Conservation (phyloP, 2,329 filamentous ascomycete species). For the Diaporthe ampelina region DNA sequence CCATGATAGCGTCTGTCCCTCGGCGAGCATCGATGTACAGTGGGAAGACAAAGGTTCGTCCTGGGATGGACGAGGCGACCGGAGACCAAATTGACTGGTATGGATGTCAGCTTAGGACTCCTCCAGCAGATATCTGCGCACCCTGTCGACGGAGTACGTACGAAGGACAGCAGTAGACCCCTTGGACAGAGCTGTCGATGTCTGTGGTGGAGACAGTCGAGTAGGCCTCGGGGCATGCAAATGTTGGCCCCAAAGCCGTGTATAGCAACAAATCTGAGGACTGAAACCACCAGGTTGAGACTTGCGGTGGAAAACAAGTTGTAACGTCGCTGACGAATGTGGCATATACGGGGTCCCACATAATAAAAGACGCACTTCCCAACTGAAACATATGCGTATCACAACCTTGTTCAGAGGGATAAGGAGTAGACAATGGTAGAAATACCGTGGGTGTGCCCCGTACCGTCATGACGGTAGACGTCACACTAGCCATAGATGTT, state of each 20-base stretch:
- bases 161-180: conserved; percentile 3
- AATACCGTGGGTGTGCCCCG: neutral
- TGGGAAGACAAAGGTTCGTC: neutral
- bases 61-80: neutral
- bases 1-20: conserved; percentile 8
- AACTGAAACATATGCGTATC: neutral
- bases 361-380: neutral
- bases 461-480: conserved; percentile 3
- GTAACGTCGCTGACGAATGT: neutral
- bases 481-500: neutral
- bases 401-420: neutral
- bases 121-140: too few relatives aligned
- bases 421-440: neutral
- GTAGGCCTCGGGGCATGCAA: conserved; percentile 7
- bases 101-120: neutral
- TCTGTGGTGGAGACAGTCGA: neutral
- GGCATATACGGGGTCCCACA: neutral
- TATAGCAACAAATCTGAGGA: neutral
- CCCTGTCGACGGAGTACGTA: neutral
- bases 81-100: neutral
- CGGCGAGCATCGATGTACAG: neutral
- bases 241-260: neutral
- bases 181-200: neutral
- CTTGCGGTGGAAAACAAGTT: neutral
- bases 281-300: neutral